A percentile compares a stretch with the other conserved stretches of the same genome.
Conservation (phyloP, 495 filamentous ascomycete species). For the Xylaria grammica region DNA sequence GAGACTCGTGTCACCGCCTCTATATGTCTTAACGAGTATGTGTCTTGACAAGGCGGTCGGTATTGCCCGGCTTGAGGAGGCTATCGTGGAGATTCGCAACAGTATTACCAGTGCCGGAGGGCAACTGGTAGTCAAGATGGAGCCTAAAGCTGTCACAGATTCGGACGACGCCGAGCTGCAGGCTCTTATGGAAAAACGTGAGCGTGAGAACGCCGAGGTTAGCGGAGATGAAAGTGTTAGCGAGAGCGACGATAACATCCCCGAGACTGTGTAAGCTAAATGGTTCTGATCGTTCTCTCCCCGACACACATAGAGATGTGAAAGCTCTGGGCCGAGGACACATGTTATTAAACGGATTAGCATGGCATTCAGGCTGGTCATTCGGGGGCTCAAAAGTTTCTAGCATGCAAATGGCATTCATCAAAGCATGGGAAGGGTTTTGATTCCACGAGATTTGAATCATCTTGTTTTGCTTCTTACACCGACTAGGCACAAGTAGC, state of each 20-base stretch:
- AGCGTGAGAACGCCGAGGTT: slow-evolving; percentile 95
- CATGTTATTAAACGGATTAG: no score
- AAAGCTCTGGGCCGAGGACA: background rate
- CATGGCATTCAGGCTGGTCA: slow-evolving; percentile 11
- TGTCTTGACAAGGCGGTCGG: slow-evolving; percentile 91
- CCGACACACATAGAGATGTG: slow-evolving; percentile 20
- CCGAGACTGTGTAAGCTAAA: slow-evolving; percentile 48
- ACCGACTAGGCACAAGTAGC: slow-evolving; percentile 4
- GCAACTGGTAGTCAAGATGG: slow-evolving; percentile 89
- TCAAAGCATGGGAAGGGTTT: slow-evolving; percentile 6
- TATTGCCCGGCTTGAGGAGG: slow-evolving; percentile 80
- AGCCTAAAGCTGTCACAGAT: slow-evolving; percentile 97
- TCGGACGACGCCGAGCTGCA: slow-evolving; percentile 96
- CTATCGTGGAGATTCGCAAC: slow-evolving; percentile 80
- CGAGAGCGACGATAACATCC: slow-evolving; percentile 82
- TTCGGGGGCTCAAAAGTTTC: slow-evolving; percentile 18
- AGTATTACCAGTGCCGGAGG: slow-evolving; percentile 79
- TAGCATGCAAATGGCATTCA: slow-evolving; percentile 20
- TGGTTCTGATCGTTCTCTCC: background rate
- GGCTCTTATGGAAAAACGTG: slow-evolving; percentile 98
- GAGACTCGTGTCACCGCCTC: slow-evolving; percentile 90
- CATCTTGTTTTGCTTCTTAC: slow-evolving; percentile 1
- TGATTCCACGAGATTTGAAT: slow-evolving; percentile 6
- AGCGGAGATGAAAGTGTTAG: slow-evolving; percentile 94
- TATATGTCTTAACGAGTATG: slow-evolving; percentile 89